phyloP scores from a whole-genome alignment of 345 rosid species.

The Limnanthes douglasii region DNA sequence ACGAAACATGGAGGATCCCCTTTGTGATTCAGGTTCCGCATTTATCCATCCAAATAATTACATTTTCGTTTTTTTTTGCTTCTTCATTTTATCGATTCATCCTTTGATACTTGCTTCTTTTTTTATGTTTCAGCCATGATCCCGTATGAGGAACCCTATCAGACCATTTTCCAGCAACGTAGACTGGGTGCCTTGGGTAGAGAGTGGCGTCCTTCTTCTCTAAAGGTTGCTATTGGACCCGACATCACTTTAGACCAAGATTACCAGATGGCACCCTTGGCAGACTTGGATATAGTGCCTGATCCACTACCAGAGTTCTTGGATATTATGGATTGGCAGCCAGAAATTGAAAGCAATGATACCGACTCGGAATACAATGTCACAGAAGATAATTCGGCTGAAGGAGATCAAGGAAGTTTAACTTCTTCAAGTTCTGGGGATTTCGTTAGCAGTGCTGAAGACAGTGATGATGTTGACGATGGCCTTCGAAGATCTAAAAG shows the following conservation, averaged over 20 bases:
- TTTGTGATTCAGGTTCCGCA: constrained; percentile 84
- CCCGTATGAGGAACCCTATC: constrained; percentile 94
- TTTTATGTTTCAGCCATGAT: constrained; percentile 54
- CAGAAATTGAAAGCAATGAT: constrained; percentile 76
- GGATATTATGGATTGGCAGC: constrained; percentile 92
- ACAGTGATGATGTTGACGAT: constrained; percentile 43
- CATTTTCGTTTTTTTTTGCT: constrained; percentile 6
- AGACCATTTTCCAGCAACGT: constrained; percentile 88
- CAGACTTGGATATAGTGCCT: constrained; percentile 56
- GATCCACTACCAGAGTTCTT: constrained; percentile 80
- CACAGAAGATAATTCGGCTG: constrained; percentile 61
- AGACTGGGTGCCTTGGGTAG: constrained; percentile 80
- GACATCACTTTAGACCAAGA: constrained; percentile 76
- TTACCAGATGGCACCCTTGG: constrained; percentile 74
- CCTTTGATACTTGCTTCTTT: constrained; percentile 8
- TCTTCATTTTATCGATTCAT: constrained; percentile 4
- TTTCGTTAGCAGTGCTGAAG: constrained; percentile 43
- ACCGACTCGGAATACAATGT: constrained; percentile 93
- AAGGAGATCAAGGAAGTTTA: constrained; percentile 57
- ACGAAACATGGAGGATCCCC: constrained; percentile 95
- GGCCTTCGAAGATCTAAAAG: constrained; percentile 53
- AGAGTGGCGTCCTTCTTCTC: constrained; percentile 80
- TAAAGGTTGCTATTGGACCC: constrained; percentile 73
- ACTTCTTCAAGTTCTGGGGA: constrained; percentile 46
- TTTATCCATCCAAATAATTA: constrained; percentile 6